These are phyloP conservation scores for Mucor plumbeus DNA, from an alignment of 371 early-diverging fungal genomes.

Conservation along the genomic window DNA sequence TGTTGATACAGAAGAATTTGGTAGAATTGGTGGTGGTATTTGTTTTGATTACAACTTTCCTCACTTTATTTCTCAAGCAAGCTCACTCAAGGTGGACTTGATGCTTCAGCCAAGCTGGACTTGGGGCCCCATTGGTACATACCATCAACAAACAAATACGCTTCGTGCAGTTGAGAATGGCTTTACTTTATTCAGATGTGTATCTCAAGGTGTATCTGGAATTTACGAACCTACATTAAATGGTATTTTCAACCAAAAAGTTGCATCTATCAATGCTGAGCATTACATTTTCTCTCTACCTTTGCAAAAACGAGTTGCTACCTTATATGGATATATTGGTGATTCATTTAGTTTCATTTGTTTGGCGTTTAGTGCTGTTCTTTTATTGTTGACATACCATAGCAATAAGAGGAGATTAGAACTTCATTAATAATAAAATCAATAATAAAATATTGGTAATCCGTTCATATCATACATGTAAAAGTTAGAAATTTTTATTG, in stretches of 20 bases:
- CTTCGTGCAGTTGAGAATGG: conserved; percentile 63
- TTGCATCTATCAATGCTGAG: conserved; percentile 44
- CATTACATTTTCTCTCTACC: conserved; percentile 54
- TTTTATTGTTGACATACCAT: not conserved
- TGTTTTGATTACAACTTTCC: conserved; percentile 64
- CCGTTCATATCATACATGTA: too few species aligned
- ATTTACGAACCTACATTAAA: conserved; percentile 51
- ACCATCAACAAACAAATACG: conserved; percentile 51
- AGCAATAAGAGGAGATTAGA: not conserved
- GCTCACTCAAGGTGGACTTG: conserved; percentile 50
- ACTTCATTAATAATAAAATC: not conserved
- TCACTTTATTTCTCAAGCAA: conserved; percentile 55
- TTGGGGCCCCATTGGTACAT: conserved; percentile 62
- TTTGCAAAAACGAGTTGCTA: conserved; percentile 44
- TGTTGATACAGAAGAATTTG: conserved; percentile 53
- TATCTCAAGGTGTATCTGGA: conserved; percentile 57
- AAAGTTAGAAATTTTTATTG: too few species aligned
- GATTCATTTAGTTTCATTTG: conserved; percentile 51
- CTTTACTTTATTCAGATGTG: conserved; percentile 57
- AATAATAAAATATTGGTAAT: too few species aligned
- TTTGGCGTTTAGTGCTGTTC: conserved; percentile 6
- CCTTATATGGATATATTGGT: conserved; percentile 51
- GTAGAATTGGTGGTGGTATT: conserved; percentile 57
- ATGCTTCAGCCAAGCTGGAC: conserved; percentile 63
- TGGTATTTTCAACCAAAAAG: conserved; percentile 48